phyloP scores from a whole-genome alignment of 2,329 filamentous ascomycete genomes.

The Xylariomycetidae sp. region DNA sequence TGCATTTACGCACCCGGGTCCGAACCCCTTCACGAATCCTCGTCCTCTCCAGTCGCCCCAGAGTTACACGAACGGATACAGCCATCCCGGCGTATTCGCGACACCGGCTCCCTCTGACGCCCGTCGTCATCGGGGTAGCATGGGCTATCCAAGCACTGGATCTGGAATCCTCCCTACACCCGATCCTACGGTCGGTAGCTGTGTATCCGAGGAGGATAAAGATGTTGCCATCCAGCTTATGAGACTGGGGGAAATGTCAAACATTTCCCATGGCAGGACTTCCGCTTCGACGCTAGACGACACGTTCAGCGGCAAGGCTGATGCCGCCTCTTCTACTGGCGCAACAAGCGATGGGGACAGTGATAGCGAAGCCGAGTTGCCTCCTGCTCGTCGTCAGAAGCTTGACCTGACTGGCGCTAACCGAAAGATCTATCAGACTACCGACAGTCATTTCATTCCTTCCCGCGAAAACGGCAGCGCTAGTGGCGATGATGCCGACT shows the following conservation, averaged over 20 bases:
- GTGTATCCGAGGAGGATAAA: conserved; percentile 89
- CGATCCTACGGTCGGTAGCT: conserved; percentile 94
- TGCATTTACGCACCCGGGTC: conserved; percentile 70
- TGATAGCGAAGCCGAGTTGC: conserved; percentile 60
- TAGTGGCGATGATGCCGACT: conserved; percentile 58
- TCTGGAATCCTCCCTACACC: conserved; percentile 78
- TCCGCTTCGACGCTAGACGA: conserved; percentile 93
- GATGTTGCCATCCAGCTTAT: conserved; percentile 97
- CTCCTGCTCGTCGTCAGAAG: conserved; percentile 55
- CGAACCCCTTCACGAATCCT: conserved; percentile 75
- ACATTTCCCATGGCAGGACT: conserved; percentile 86
- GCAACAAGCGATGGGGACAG: conserved; percentile 76
- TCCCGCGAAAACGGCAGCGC: conserved; percentile 32
- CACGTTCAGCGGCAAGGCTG: conserved; percentile 84
- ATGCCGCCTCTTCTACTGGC: conserved; percentile 77
- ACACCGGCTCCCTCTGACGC: conserved; percentile 58
- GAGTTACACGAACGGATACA: conserved; percentile 57
- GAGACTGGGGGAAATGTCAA: conserved; percentile 89
- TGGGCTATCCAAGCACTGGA: conserved; percentile 45
- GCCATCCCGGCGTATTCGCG: conserved; percentile 54
- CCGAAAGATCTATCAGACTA: conserved; percentile 46
- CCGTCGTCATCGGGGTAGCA: conserved; percentile 63
- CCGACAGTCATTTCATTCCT: conserved; percentile 48
- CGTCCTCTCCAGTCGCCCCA: conserved; percentile 81
- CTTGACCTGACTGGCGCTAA: conserved; percentile 38